Evolutionary conservation across 2,329 filamentous ascomycete genomes (phyloP), one percentile per base, ranked within the genome.

Genomic region (Fusarium chlamydosporum): DNA sequence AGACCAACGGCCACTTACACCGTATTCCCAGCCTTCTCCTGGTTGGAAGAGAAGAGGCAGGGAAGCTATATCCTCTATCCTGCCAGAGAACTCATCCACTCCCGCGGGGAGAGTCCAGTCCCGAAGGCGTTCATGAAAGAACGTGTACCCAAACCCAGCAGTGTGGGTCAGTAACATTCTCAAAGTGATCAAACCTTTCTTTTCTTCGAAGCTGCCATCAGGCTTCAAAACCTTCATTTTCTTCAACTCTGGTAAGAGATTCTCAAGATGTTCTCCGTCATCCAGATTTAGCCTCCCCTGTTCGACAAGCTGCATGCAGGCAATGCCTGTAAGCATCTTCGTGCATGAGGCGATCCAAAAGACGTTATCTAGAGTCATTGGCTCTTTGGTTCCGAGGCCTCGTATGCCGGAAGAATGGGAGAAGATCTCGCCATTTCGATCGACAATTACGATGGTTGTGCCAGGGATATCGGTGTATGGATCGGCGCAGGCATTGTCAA

Each of bases 291-390:
- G 68, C 10, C 74, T 65, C 0, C 83, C 85, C 52, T 81, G 76
- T 71, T 89, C 87, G 2, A 88, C 86, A 1, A 86, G 81, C 73
- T 89, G 86, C 84, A 89, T 86, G 46, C 79, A 82, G 1, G 85
- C 84, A 15, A 88, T 75, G 0, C 80, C 84, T 0, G 80, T 78
- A 13, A 88, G 76, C 79, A 87, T 79, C 76, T 89, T 89, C 16
- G 86, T 87, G 71, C 84, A 87, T 0, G 85, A 87, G 0, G 86
- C 86, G 7, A 88, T 79, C 84, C 84, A 88, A 72, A 89, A 91
- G 1, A 88, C 78, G 10, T 81, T 87, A 38, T 92, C 88, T 0
- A 88, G 76, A 0, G 83, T 83, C 85, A 92, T 88, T 6, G 83
- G 79, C 45, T 87, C 82, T 0, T 79, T 68, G 3, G 79, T 78